Base-by-base conservation (phyloP, 1,139 yeast species). In the Lizanozyma gosingica region DNA sequence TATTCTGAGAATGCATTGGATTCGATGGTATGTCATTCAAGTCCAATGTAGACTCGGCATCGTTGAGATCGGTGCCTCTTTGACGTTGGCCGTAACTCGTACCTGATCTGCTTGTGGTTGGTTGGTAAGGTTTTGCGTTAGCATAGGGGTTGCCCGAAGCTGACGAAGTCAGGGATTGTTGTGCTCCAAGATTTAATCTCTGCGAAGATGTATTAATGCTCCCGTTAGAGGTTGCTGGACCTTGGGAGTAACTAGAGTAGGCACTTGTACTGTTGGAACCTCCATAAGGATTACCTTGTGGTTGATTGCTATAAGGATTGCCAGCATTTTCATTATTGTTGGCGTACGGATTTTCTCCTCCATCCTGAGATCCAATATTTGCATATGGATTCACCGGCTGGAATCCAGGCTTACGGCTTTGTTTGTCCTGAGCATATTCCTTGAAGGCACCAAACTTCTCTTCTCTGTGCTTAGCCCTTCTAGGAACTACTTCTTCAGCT, bases 401-500 rank as follows among this genome's bases (percentile, higher is more conserved):
- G 59, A 53, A 67, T 52, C 65, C 77, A 46, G 75, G 62, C 55
- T 67, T 54, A 47, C 57, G 47, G 42, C 53, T 44, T 52, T 65
- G 62, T 38, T 67, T 52, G 38, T 77, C 78, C 47, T 71, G 73
- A 14, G 86, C 83, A 58, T 73, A 79, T 42, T 68, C 67, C 36
- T 71, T 71, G 54, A 81, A 83, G 2, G 87, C 88, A 8, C 81
- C 76, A 56, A 83, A 83, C 51, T 78, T 77, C 49, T 71, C 77
- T 47, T 66, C 70, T 49, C 73, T 67, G 38, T 53, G 60, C 46
- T 55, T 56, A 15, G 54, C 47, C 2, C n/a, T n/a, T 22, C 29
- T 22, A 6, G 6, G 29, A 11, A 22, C 11, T 33, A 45, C 38
- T 43, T 51, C 22, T 49, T 45, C 33, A 50, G 53, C 32, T 49